Evolutionary conservation across 179 eudicot genomes (phyloP).

Genomic region (Corrigiola litoralis): DNA sequence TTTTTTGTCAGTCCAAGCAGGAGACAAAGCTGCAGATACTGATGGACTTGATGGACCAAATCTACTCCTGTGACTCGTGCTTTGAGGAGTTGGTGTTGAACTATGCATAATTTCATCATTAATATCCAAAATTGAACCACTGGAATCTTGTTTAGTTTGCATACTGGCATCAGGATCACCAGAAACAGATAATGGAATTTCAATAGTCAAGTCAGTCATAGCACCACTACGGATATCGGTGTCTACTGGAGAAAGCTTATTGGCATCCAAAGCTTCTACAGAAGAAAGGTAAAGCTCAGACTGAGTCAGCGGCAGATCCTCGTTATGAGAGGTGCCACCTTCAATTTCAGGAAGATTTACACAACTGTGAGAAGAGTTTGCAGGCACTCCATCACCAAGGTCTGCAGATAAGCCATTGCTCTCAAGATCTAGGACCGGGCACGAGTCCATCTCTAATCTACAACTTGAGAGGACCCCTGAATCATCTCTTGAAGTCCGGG

Average conservation of each 20-base stretch:
- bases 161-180: conserved; percentile 28
- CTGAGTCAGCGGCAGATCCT: conserved; percentile 14
- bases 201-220: conserved; percentile 40
- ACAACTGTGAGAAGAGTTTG: conserved; percentile 17
- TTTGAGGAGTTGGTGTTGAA: conserved; percentile 37
- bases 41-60: conserved; percentile 31
- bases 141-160: conserved; percentile 15
- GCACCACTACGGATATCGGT: conserved; percentile 26
- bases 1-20: conserved; percentile 42
- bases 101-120: conserved; percentile 29
- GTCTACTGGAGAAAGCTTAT: conserved; percentile 19
- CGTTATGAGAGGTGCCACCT: conserved; percentile 11
- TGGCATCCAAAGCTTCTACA: not conserved
- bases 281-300: not conserved
- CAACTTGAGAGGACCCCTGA: conserved; percentile 8
- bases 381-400: conserved; percentile 16
- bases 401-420: conserved; percentile 15
- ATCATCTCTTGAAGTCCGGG: conserved; percentile 11
- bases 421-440: conserved; percentile 13
- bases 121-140: conserved; percentile 31
- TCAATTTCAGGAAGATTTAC: conserved; percentile 16
- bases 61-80: conserved; percentile 32
- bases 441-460: conserved; percentile 10
- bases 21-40: conserved; percentile 33
- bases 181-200: conserved; percentile 43